Evolutionary conservation across 192 early-diverging fungal genomes (phyloP).

Genomic region (Entophlyctis helioformis): DNA sequence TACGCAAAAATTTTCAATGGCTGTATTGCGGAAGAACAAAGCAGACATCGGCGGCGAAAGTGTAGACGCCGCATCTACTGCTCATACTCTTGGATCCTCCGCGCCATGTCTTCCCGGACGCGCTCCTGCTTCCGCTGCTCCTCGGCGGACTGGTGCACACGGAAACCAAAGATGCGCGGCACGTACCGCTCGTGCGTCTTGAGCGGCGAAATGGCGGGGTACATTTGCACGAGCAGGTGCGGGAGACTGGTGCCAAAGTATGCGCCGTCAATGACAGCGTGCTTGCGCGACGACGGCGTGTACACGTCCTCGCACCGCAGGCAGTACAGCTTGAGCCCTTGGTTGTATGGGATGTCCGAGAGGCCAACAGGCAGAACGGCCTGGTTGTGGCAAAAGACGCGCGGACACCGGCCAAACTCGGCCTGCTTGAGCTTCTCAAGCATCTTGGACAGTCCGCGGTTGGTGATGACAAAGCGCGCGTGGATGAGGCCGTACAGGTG

Average conservation of each 20-base stretch:
- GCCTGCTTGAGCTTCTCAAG: conserved; percentile 88
- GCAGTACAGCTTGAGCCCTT: conserved; percentile 92
- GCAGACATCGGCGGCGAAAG: no score
- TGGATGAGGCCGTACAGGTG: conserved; percentile 98
- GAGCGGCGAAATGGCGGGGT: conserved; percentile 66
- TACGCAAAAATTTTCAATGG: no score
- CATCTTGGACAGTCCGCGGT: conserved; percentile 87
- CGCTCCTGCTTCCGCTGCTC: conserved; percentile 88
- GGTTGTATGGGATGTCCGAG: conserved; percentile 70
- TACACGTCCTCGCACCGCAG: conserved; percentile 95
- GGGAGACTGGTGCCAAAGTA: conserved; percentile 96
- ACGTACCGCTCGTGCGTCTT: conserved; percentile 75
- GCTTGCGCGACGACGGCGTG: conserved; percentile 75
- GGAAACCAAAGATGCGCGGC: conserved; percentile 98
- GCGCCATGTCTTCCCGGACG: no score
- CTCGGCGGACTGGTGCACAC: conserved; percentile 73
- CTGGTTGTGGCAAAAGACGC: conserved; percentile 84
- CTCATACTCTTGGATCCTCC: no score
- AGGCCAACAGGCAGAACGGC: conserved; percentile 83
- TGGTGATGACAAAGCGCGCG: conserved; percentile 89
- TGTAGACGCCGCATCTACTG: no score
- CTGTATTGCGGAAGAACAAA: no score
- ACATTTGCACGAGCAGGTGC: conserved; percentile 89
- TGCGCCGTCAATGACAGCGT: conserved; percentile 83
- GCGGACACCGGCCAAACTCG: conserved; percentile 94